Conservation (phyloP, 2,329 filamentous ascomycete genomes). For the Xylaria sp. region DNA sequence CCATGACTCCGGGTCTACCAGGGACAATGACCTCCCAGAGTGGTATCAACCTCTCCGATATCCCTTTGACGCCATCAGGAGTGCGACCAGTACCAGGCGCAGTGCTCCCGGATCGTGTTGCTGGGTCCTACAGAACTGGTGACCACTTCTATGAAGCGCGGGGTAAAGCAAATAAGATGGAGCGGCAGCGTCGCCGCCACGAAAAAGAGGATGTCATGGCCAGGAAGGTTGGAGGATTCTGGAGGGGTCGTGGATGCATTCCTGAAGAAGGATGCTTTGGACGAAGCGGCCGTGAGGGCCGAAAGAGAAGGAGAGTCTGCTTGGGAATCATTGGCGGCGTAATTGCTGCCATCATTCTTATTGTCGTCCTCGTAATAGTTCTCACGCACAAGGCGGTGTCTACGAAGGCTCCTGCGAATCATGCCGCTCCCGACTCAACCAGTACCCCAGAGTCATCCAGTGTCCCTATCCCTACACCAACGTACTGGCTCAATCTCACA, state of each 20-base stretch:
- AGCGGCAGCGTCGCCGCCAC: slow-evolving; percentile 58
- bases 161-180: slow-evolving; percentile 52
- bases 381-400: slow-evolving; percentile 49
- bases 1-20: slow-evolving; percentile 66
- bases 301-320: slow-evolving; percentile 67
- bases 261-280: slow-evolving; percentile 70
- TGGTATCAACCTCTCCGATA: slow-evolving; percentile 64
- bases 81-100: slow-evolving; percentile 31
- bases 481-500: slow-evolving; percentile 81
- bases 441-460: slow-evolving; percentile 16
- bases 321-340: slow-evolving; percentile 57
- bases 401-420: neutral
- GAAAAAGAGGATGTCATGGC: slow-evolving; percentile 71
- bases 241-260: slow-evolving; percentile 70
- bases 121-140: slow-evolving; percentile 53
- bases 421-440: slow-evolving; percentile 4
- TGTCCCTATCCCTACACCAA: slow-evolving; percentile 42
- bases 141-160: slow-evolving; percentile 50
- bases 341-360: slow-evolving; percentile 61
- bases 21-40: slow-evolving; percentile 67
- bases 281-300: slow-evolving; percentile 65
- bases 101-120: slow-evolving; percentile 50
- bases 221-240: slow-evolving; percentile 63
- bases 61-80: slow-evolving; percentile 56
- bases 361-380: slow-evolving; percentile 63